phyloP scores from a whole-genome alignment of 2,329 filamentous ascomycete species.

The Colletotrichum truncatum region DNA sequence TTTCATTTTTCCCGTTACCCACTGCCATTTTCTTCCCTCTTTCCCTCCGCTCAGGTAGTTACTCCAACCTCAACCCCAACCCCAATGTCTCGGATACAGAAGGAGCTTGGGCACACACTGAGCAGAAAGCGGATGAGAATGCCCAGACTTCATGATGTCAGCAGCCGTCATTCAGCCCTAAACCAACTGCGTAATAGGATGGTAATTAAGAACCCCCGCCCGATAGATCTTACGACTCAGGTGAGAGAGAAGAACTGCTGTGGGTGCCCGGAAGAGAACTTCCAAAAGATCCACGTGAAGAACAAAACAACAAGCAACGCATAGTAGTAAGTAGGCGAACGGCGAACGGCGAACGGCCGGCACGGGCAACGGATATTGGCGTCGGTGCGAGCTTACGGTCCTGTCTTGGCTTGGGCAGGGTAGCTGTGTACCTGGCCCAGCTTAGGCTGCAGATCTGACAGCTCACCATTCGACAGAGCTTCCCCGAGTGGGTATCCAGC shows the following conservation, averaged over 20 bases:
- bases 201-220: neutral
- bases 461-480: neutral
- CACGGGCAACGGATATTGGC: neutral
- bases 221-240: constrained; percentile 10
- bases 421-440: constrained; percentile 2
- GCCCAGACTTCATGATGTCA: constrained; percentile 23
- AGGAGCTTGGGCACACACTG: neutral
- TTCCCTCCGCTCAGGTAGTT: neutral
- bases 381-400: neutral
- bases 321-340: neutral
- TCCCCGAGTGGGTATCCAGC: neutral
- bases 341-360: neutral
- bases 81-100: neutral
- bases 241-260: neutral
- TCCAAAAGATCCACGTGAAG: neutral
- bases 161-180: constrained; percentile 11
- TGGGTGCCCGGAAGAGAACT: neutral
- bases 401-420: constrained; percentile 5
- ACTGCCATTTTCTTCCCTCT: neutral
- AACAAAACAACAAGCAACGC: too few relatives aligned
- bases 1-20: neutral
- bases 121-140: neutral
- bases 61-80: neutral
- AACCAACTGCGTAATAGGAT: neutral
- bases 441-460: constrained; percentile 17